Base-by-base conservation (phyloP, 192 early-diverging fungal genomes). In the Backusella morwellensis region DNA sequence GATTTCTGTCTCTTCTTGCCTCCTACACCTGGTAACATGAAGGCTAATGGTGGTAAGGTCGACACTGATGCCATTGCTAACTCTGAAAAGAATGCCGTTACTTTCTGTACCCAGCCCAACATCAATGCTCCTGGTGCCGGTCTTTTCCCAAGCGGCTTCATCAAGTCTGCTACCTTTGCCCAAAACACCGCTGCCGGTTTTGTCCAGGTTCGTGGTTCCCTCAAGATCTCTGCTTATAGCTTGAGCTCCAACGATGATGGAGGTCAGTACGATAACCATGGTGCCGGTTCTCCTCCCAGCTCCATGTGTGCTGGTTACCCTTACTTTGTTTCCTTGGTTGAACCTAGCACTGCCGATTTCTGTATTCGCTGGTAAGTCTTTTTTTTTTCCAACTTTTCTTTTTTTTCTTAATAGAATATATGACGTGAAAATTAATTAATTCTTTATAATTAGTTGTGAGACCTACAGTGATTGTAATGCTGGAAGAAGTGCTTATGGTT, bases 31-130 rank as follows among this genome's bases (percentile, higher is more conserved):
- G 88, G 86, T 15, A 78, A 80, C 56, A 77, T 70, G 68, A 68
- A 23, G 4, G 50, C 63, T 36, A 69, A 81, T 34, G 35, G 35
- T 15, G 73, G 73, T 1, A 77, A 71, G 32, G 29, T 63, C 17
- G 80, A 81, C 66, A 35, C 29, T 8, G 78, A 78, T 41, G 78
- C 80, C 17, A 87, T 89, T 73, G 81, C 86, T 12, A 66, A 59
- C 7, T 85, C 74, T 38, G 88, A 89, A 75, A 78, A 81, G 42
- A 26, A 67, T 9, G 88, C 83, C 52, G 72, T 84, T 4, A 73
- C 85, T 36, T 89, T 89, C 77, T 89, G 88, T 72, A 86, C 85
- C 21, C 41, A 59, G 2, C 44, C 73, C 6, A 69, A 76, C 21
- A 6, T 79, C 17, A 73, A 78, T 69, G 84, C 84, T 52, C 84